A percentile compares a stretch with the other conserved stretches of the same genome.
Conservation (phyloP, 192 early-diverging fungal genomes). For the Coemansia sp. region DNA sequence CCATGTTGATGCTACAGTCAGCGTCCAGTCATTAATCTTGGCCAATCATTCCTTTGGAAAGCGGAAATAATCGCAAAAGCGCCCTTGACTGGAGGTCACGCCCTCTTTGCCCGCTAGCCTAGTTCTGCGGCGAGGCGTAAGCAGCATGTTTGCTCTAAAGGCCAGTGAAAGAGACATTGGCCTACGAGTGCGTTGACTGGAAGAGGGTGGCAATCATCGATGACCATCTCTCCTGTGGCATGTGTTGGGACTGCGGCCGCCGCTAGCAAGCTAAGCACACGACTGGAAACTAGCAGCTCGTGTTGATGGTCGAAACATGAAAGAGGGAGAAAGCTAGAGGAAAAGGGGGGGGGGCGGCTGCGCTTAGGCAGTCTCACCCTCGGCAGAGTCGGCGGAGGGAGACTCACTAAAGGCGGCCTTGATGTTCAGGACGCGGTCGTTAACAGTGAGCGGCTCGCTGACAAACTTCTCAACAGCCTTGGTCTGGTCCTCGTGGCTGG, state of each 20-base stretch:
- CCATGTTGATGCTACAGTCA: no score
- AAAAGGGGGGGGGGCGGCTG: not conserved
- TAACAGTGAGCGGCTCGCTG: constrained; percentile 16
- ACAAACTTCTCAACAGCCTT: constrained; percentile 37
- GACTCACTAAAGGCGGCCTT: constrained; percentile 51
- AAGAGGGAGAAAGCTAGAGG: constrained; percentile 7
- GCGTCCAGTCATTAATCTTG: no score
- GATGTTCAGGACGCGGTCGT: constrained; percentile 43
- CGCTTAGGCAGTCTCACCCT: constrained; percentile 1
- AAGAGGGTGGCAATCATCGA: not conserved
- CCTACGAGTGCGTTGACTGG: no score
- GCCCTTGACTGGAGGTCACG: no score
- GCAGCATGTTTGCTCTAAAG: no score
- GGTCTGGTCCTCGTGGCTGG: constrained; percentile 73
- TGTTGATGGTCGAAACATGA: not conserved
- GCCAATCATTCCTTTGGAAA: no score
- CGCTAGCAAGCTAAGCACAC: not conserved
- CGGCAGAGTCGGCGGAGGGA: constrained; percentile 13
- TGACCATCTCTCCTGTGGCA: no score
- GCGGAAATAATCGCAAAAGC: no score
- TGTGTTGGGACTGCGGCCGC: not conserved
- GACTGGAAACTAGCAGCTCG: not conserved
- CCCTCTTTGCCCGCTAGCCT: no score
- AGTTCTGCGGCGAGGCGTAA: no score
- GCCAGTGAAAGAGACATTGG: constrained; percentile 1